Conservation (phyloP, 1,139 yeast genomes). For the Protomyces arabidopsidicola region DNA sequence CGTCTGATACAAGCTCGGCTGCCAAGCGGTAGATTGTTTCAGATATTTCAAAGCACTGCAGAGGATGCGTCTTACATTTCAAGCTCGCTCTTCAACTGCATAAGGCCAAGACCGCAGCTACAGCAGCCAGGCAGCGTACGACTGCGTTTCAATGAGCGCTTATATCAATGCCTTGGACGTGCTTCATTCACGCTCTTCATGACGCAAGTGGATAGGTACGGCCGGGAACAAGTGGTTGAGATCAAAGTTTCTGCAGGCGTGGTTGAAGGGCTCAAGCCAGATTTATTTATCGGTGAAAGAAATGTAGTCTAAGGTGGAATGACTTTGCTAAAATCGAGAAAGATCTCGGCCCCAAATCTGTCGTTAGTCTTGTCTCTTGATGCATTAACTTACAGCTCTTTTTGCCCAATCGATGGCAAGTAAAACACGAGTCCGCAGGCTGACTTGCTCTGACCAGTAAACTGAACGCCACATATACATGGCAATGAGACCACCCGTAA, state of each 20-base stretch:
- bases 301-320: not conserved
- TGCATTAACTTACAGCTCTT: conserved; percentile 37
- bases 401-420: conserved; percentile 61
- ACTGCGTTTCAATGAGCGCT: not conserved
- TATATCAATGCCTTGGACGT: not conserved
- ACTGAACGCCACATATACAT: conserved; percentile 66
- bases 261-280: not conserved
- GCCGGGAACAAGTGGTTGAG: not conserved
- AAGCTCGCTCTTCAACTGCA: not conserved
- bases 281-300: not conserved
- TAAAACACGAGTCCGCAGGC: conserved; percentile 54
- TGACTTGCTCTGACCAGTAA: conserved; percentile 59
- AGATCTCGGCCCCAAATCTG: conserved; percentile 28
- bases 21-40: not conserved
- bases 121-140: not conserved
- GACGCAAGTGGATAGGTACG: not conserved
- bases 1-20: not conserved
- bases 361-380: not conserved
- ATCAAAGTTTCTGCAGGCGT: not conserved
- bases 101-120: not conserved
- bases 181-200: not conserved
- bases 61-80: not conserved
- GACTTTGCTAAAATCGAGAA: conserved; percentile 23
- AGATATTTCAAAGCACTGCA: not conserved
- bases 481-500: conserved; percentile 57